Conservation (phyloP, 495 filamentous ascomycete species). For the Penicillium alfredii region DNA sequence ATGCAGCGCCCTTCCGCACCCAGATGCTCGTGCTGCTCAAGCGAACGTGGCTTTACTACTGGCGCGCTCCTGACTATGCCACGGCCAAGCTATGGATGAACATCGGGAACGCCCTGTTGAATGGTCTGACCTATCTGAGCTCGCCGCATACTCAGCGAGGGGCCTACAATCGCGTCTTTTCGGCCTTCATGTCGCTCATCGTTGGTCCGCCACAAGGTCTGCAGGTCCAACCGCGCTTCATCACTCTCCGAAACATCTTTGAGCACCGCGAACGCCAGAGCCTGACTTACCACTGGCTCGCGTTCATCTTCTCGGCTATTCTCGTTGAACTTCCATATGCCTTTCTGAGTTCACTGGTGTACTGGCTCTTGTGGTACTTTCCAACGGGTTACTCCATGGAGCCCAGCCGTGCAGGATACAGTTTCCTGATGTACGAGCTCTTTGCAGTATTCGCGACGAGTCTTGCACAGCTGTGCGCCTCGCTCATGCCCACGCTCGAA, state of each 20-base stretch:
- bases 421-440: conserved; percentile 12
- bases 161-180: no score
- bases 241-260: conserved; percentile 33
- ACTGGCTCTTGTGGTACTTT: conserved; percentile 41
- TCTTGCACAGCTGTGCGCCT: conserved; percentile 11
- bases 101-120: conserved; percentile 9
- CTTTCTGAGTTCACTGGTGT: conserved; percentile 26
- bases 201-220: conserved; percentile 29
- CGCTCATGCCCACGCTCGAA: conserved; percentile 7
- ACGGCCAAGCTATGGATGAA: conserved; percentile 8
- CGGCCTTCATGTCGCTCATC: conserved; percentile 30
- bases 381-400: conserved; percentile 16
- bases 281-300: conserved; percentile 40
- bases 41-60: conserved; percentile 7
- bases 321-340: conserved; percentile 40
- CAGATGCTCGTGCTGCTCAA: conserved; percentile 4
- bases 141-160: no score
- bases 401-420: conserved; percentile 10
- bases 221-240: conserved; percentile 39
- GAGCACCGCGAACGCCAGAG: conserved; percentile 33
- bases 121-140: conserved; percentile 16
- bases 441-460: conserved; percentile 11
- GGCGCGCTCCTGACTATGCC: conserved; percentile 8
- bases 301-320: conserved; percentile 34
- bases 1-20: conserved; percentile 8